Base-by-base conservation (phyloP, 2,329 filamentous ascomycete genomes). In the Microsporum canis region DNA sequence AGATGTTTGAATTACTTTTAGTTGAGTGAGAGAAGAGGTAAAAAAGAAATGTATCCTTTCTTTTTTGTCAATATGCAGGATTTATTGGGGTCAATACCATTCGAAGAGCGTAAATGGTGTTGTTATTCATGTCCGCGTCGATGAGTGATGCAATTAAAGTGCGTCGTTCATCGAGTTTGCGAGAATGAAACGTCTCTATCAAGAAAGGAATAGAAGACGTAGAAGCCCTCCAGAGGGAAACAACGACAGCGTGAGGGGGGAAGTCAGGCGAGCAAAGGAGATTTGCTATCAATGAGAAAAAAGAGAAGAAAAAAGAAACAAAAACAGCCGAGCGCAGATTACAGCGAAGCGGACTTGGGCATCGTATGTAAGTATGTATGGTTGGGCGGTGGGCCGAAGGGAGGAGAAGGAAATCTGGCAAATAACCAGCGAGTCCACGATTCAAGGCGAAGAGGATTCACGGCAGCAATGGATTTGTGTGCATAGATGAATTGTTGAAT, bases 351-450 rank as follows among this genome's bases (percentile, higher is more conserved):
- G 23, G 33, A 34, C 51, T 57, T 34, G 36, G 55, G 55, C 55
- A 57, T 55, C 17, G 33, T 55, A 36, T 34, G 51, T 36, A 51
- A 23, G 45, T 23, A 34, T 14, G 51, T 34, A 59, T 59, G 29
- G 39, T 49, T 36, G 57, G 43, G 57, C 39, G 33, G 36, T 31
- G 36, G 57, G 31, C 23, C 43, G 39, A 59, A 17, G 45, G 23
- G 29, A 45, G 36, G 39, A 43, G 39, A 17, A 59, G 60, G 59
- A 56, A 60, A 61, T 43, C 61, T 56, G 58, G 58, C 60, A 62
- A 63, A 59, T 51, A 60, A 63, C 62, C 60, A 62, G 55, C 60
- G 62, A 63, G 60, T 34, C 23, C 57, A 62, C 62, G 60, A 60
- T 33, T 17, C 56, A 31, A 61, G 60, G 43, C 29, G 33, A 58